These are phyloP conservation scores for Primulina huaijiensis DNA, from an alignment of 257 asterid genomes.

Conservation along the genomic window DNA sequence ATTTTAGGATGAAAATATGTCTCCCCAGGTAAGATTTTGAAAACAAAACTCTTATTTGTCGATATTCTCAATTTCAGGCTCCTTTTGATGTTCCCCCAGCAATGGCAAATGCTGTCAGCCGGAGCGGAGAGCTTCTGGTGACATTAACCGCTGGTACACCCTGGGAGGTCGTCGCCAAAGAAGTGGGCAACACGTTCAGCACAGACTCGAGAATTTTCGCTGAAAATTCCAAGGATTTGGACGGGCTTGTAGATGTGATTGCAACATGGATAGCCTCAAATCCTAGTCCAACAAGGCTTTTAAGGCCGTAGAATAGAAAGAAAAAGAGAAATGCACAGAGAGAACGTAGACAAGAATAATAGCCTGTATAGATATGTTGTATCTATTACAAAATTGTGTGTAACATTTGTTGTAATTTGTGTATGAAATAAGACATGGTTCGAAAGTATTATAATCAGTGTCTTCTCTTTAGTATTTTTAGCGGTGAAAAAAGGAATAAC, in stretches of 20 bases:
- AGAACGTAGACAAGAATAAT: not conserved
- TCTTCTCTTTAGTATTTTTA: too few relatives aligned
- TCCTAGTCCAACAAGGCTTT: slow-evolving; percentile 48
- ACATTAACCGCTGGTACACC: slow-evolving; percentile 86
- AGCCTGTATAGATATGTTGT: not conserved
- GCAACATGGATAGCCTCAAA: slow-evolving; percentile 69
- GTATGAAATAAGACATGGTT: not conserved
- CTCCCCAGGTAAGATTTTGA: not conserved
- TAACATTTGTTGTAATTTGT: not conserved
- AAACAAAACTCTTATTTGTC: not conserved
- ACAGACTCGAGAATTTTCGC: slow-evolving; percentile 51
- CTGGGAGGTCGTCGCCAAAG: slow-evolving; percentile 88
- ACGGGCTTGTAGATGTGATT: slow-evolving; percentile 59
- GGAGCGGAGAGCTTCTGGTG: slow-evolving; percentile 81
- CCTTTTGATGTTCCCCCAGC: slow-evolving; percentile 91
- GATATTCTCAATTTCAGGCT: slow-evolving; percentile 41
- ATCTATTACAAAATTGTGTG: not conserved
- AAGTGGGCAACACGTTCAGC: slow-evolving; percentile 56
- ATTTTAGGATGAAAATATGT: not conserved
- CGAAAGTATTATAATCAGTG: too few relatives aligned
- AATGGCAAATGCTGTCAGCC: slow-evolving; percentile 86
- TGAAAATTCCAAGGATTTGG: slow-evolving; percentile 58
- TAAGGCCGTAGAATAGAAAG: slow-evolving; percentile 25
- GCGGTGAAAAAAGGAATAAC: too few relatives aligned
- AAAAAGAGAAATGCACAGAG: not conserved